phyloP scores from a whole-genome alignment of 2,329 filamentous ascomycete genomes.

The Ophiostoma populinum region DNA sequence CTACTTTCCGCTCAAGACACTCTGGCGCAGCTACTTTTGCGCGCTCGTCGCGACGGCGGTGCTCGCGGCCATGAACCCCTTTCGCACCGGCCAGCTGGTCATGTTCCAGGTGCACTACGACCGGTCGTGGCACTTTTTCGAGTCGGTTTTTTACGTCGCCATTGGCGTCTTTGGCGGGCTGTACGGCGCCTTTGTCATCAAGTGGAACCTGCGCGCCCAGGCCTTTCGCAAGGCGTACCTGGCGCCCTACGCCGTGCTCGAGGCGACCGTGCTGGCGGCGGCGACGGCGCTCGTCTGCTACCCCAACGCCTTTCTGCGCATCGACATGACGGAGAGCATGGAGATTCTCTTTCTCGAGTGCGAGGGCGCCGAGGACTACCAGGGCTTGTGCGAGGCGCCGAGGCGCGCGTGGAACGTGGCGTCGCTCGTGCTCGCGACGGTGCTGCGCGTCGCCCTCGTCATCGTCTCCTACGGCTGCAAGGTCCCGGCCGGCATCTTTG shows the following conservation, averaged over 20 bases:
- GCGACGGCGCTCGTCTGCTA: constrained; percentile 88
- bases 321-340: constrained; percentile 99
- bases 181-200: constrained; percentile 93
- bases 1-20: constrained; percentile 88
- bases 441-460: constrained; percentile 67
- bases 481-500: constrained; percentile 93
- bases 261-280: constrained; percentile 68
- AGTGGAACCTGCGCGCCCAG: constrained; percentile 85
- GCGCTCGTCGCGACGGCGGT: constrained; percentile 88
- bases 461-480: constrained; percentile 97
- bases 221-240: constrained; percentile 91
- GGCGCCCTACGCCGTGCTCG: constrained; percentile 63
- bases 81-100: constrained; percentile 89
- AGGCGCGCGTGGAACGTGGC: constrained; percentile 64
- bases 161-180: constrained; percentile 86
- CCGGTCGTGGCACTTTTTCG: constrained; percentile 94
- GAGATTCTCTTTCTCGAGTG: constrained; percentile 93
- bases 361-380: constrained; percentile 72
- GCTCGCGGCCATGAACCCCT: constrained; percentile 90
- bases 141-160: constrained; percentile 79
- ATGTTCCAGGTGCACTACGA: constrained; percentile 98
- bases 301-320: constrained; percentile 83
- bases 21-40: constrained; percentile 98
- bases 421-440: constrained; percentile 61
- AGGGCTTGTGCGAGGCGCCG: constrained; percentile 67